Base-by-base conservation (phyloP, 306 rosid genomes). In the Glycyrrhiza uralensis region DNA sequence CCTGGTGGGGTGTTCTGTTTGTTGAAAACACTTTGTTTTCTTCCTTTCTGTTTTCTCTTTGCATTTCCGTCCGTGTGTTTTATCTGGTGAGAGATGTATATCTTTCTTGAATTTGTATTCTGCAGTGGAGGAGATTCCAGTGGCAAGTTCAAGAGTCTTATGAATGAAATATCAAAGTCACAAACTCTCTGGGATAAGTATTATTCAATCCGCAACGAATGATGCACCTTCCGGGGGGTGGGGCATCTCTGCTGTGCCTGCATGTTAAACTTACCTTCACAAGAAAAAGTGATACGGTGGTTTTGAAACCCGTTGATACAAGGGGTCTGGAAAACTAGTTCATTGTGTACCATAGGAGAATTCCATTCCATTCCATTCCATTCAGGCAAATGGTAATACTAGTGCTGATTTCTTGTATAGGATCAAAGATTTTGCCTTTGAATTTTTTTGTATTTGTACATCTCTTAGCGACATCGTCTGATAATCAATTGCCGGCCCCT, bases 111-210 rank as follows among this genome's bases (percentile, higher is more conserved):
- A 57, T 42, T 66, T 56, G 23, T 17, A 29, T 81, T 74, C 24
- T 81, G 90, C 88, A 91, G 99, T 38, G 98, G 98, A 30, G 99
- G 99, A 81, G 99, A 95, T 80, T 91, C 96, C 88, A 87, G 92
- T 79, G 87, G 80, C 39, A 95, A 87, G 84, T 95, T 95, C 86
- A 95, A 91, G 93, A 89, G 77, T 76, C 99, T 95, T 20, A 88
- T 87, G 91, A 86, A 75, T 74, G 99, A 95, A 84, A 91, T 95
- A 82, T 74, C 88, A 6, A 91, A 88, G 74, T 85, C 96, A 20
- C 93, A 85, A 41, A 58, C 96, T 32, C 93, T 91, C 3, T 81
- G 85, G 78, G 96, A 91, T 26, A 95, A 88, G 80, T 95, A 88
- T 74, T 80, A 83, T 79, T 89, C 97, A 47, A 95, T 89, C 86